These are phyloP conservation scores for Calamus simplicifolius DNA, from an alignment of 176 grass and related monocot genomes.

Conservation along the genomic window DNA sequence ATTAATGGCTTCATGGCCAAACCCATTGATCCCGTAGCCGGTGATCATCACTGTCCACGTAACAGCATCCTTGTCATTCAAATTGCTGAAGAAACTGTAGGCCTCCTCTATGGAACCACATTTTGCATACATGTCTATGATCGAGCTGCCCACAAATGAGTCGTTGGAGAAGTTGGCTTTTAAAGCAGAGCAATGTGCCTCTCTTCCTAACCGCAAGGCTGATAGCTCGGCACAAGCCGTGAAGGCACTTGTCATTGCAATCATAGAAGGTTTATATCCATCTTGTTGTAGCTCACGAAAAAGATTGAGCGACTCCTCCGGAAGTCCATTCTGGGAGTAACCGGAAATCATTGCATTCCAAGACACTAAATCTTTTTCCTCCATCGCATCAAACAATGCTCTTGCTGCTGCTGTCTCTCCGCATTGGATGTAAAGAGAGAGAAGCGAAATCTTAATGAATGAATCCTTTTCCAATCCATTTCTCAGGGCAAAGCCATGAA, in stretches of 20 bases:
- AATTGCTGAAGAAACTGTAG: slow-evolving; percentile 34
- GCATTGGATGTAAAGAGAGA: slow-evolving; percentile 45
- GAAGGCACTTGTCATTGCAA: slow-evolving; percentile 40
- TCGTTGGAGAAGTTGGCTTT: slow-evolving; percentile 25
- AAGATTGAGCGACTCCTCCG: slow-evolving; percentile 29
- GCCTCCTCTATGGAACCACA: slow-evolving; percentile 44
- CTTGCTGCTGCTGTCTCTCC: slow-evolving; percentile 17
- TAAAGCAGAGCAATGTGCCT: slow-evolving; percentile 42
- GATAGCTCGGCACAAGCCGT: slow-evolving; percentile 50
- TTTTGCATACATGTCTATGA: slow-evolving; percentile 69
- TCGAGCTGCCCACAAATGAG: slow-evolving; percentile 35
- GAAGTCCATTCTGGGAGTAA: slow-evolving; percentile 39
- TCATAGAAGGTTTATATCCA: slow-evolving; percentile 10
- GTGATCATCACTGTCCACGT: slow-evolving; percentile 59
- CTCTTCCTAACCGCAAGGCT: slow-evolving; percentile 39
- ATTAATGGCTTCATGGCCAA: slow-evolving; percentile 31
- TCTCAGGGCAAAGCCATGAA: slow-evolving; percentile 53
- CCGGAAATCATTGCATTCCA: slow-evolving; percentile 62
- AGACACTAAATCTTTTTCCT: slow-evolving; percentile 33
- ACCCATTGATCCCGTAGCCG: slow-evolving; percentile 45
- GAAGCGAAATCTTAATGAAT: slow-evolving; percentile 36
- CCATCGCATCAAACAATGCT: slow-evolving; percentile 23
- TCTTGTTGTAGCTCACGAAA: slow-evolving; percentile 38
- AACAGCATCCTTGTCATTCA: slow-evolving; percentile 31
- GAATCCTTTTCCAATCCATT: slow-evolving; percentile 51